These are phyloP conservation scores for Macrophomina phaseolina DNA, from an alignment of 2,329 filamentous ascomycete genomes.

Conservation along the genomic window DNA sequence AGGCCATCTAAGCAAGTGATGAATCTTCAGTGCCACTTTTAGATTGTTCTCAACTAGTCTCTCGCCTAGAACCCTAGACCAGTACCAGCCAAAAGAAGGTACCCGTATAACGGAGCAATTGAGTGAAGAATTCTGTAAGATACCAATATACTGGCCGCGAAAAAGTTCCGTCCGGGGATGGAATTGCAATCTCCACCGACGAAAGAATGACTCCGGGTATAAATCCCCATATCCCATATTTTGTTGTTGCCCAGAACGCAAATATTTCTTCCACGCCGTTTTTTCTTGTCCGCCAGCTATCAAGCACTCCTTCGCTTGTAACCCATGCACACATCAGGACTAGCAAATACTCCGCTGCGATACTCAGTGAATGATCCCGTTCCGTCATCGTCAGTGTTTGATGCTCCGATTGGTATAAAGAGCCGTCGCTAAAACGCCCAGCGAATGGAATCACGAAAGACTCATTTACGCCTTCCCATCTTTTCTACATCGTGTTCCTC, in stretches of 20 bases:
- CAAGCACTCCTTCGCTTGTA: not conserved
- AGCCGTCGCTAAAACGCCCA: not conserved
- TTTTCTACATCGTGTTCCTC: conserved; percentile 20
- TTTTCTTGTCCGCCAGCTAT: not conserved
- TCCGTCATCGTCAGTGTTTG: not conserved
- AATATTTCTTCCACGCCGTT: not conserved
- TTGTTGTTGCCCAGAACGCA: not conserved
- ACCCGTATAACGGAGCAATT: not conserved
- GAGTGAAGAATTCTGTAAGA: not conserved
- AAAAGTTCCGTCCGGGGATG: not conserved
- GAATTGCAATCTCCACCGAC: not conserved
- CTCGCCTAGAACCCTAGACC: too few species aligned
- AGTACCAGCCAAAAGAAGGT: too few species aligned
- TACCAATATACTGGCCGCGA: not conserved
- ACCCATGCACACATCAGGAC: not conserved
- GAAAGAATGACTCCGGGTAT: not conserved
- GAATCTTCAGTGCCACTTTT: too few species aligned
- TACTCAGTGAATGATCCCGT: not conserved
- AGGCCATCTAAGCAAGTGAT: too few species aligned
- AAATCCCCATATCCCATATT: not conserved
- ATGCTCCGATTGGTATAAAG: not conserved
- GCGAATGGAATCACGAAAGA: not conserved
- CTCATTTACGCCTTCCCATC: not conserved
- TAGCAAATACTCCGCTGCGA: not conserved
- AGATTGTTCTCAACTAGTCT: too few species aligned